Conservation (phyloP, 2,329 filamentous ascomycete species). For the Neocucurbitaria cava region DNA sequence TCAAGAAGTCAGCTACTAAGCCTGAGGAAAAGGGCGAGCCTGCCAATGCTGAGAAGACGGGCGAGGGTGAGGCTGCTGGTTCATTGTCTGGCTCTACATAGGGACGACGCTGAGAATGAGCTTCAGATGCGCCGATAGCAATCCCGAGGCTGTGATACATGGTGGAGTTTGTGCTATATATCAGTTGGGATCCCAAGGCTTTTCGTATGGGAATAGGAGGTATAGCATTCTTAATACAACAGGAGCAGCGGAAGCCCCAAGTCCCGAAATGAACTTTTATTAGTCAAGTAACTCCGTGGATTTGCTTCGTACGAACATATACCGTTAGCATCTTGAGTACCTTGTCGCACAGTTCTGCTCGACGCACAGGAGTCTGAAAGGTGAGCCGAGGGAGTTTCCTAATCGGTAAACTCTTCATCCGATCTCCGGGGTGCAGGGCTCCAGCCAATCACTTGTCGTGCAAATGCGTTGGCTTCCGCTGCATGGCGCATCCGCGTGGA, state of each 20-base stretch:
- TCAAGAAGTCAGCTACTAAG: conserved; percentile 64
- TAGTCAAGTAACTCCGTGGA: background rate
- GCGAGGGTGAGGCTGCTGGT: conserved; percentile 30
- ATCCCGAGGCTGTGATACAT: background rate
- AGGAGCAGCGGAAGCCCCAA: background rate
- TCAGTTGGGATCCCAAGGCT: background rate
- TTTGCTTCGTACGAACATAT: conserved; percentile 2
- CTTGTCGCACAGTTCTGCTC: background rate
- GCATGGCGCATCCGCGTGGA: conserved; percentile 20
- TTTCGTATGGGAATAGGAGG: background rate
- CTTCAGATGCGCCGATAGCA: conserved; percentile 2
- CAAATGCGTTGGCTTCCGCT: conserved; percentile 14
- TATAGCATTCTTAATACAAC: background rate
- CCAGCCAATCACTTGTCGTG: conserved; percentile 13
- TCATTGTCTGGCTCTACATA: conserved; percentile 42
- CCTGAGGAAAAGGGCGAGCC: conserved; percentile 45
- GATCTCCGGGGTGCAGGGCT: background rate
- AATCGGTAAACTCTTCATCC: background rate
- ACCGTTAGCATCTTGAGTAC: background rate
- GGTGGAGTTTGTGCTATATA: background rate
- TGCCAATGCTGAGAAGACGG: conserved; percentile 42
- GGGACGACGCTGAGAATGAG: conserved; percentile 1
- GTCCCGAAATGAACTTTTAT: background rate
- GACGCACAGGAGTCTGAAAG: background rate
- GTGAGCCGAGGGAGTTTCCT: conserved; percentile 10